Conservation (phyloP, 75 land plant genomes). For the Selaginella tamariscina region DNA sequence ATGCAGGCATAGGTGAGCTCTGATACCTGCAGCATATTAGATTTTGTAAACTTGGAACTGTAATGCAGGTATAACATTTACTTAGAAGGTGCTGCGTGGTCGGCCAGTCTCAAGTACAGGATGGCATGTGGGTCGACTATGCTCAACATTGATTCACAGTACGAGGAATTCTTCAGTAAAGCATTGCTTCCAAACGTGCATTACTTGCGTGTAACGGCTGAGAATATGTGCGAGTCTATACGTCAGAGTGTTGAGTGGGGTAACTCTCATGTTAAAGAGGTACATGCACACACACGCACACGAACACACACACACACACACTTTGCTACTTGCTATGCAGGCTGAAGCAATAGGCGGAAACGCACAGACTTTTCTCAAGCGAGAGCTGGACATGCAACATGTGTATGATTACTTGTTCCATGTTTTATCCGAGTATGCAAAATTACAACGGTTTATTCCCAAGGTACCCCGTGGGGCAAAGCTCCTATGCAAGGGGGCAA, state of each 20-base stretch:
- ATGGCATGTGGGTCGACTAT: slow-evolving; percentile 5
- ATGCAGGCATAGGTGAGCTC: not conserved
- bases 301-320: not conserved
- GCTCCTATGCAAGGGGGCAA: slow-evolving; percentile 1
- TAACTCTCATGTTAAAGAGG: slow-evolving; percentile 1
- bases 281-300: not conserved
- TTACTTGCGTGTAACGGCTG: not conserved
- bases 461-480: not conserved
- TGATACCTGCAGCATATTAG: not conserved
- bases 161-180: not conserved
- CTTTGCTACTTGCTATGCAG: slow-evolving; percentile 1
- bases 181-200: not conserved
- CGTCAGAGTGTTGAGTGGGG: not conserved
- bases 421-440: slow-evolving; percentile 4
- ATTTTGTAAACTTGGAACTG: not conserved
- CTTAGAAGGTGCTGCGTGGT: slow-evolving; percentile 7
- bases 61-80: slow-evolving; percentile 1
- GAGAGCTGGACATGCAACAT: not conserved
- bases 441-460: slow-evolving; percentile 1
- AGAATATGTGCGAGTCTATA: not conserved
- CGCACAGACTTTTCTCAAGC: slow-evolving; percentile 7
- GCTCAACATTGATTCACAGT: not conserved
- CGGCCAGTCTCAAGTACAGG: slow-evolving; percentile 1
- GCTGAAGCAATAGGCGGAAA: slow-evolving; percentile 20
- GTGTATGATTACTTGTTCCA: slow-evolving; percentile 5